phyloP scores from a whole-genome alignment of 148 eudicot genomes.

The Nepenthes gracilis region DNA sequence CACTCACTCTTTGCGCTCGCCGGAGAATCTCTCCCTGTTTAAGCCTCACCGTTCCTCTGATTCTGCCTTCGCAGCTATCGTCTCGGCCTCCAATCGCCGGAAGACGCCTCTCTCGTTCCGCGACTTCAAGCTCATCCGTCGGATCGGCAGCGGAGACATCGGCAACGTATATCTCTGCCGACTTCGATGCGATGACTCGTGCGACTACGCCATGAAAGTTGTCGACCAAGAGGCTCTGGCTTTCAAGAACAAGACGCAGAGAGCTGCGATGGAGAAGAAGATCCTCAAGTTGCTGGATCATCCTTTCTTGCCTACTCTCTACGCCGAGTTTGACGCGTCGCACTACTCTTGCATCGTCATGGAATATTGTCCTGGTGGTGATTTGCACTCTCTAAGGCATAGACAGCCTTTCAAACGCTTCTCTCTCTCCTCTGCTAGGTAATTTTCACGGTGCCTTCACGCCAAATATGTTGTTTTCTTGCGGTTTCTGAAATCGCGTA shows the following conservation, averaged over 20 bases:
- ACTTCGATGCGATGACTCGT: slow-evolving; percentile 18
- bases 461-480: too few species aligned
- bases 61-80: slow-evolving; percentile 58
- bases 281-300: slow-evolving; percentile 57
- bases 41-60: slow-evolving; percentile 89
- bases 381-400: slow-evolving; percentile 66
- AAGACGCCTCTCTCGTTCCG: slow-evolving; percentile 21
- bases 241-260: slow-evolving; percentile 44
- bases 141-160: slow-evolving; percentile 79
- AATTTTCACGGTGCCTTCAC: slow-evolving; percentile 2
- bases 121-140: slow-evolving; percentile 50
- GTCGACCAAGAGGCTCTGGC: slow-evolving; percentile 50
- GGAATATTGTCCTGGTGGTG: slow-evolving; percentile 84
- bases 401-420: slow-evolving; percentile 56
- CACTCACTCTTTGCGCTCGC: slow-evolving; percentile 10
- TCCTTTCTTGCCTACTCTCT: slow-evolving; percentile 70
- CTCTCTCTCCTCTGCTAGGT: slow-evolving; percentile 64
- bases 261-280: slow-evolving; percentile 69
- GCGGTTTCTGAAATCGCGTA: not conserved
- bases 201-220: slow-evolving; percentile 75
- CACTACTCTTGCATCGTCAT: slow-evolving; percentile 75
- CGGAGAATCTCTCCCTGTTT: slow-evolving; percentile 25
- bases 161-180: slow-evolving; percentile 66
- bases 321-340: slow-evolving; percentile 65
- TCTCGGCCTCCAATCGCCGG: slow-evolving; percentile 14